A percentile compares a stretch with the other conserved stretches of the same genome.
These are phyloP conservation scores for Teratosphaeria nubilosa DNA, from an alignment of 2,329 filamentous ascomycete genomes.

Conservation along the genomic window DNA sequence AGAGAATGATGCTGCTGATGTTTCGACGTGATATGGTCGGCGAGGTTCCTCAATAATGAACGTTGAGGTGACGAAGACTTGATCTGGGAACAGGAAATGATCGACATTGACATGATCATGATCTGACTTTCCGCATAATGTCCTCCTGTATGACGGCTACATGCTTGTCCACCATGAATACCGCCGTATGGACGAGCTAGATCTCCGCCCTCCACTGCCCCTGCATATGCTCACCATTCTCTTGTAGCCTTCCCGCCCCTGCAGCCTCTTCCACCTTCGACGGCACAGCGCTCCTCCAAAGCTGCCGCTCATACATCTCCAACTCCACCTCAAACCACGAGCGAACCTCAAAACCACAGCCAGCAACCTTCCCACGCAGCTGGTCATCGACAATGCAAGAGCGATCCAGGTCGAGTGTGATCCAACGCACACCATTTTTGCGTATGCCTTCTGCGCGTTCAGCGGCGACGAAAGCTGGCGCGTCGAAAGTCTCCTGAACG, in stretches of 20 bases:
- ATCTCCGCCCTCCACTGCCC: neutral
- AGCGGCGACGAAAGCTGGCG: neutral
- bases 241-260: neutral
- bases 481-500: neutral
- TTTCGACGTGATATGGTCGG: neutral
- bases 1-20: no score
- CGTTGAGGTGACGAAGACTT: no score
- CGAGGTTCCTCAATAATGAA: no score
- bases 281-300: neutral
- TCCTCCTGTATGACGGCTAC: no score
- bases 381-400: neutral
- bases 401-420: slow-evolving; percentile 1
- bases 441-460: neutral
- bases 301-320: slow-evolving; percentile 1
- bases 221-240: neutral
- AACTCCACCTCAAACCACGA: slow-evolving; percentile 5
- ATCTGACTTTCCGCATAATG: no score
- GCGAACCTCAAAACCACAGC: neutral
- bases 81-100: no score
- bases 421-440: neutral
- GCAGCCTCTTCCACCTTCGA: neutral
- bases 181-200: no score
- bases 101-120: no score
- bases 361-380: neutral
- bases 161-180: no score